Percentiles rank a stretch among this genome's conserved stretches.
phyloP scores from a whole-genome alignment of 2,329 filamentous ascomycete species.

The Seiridium unicorne region DNA sequence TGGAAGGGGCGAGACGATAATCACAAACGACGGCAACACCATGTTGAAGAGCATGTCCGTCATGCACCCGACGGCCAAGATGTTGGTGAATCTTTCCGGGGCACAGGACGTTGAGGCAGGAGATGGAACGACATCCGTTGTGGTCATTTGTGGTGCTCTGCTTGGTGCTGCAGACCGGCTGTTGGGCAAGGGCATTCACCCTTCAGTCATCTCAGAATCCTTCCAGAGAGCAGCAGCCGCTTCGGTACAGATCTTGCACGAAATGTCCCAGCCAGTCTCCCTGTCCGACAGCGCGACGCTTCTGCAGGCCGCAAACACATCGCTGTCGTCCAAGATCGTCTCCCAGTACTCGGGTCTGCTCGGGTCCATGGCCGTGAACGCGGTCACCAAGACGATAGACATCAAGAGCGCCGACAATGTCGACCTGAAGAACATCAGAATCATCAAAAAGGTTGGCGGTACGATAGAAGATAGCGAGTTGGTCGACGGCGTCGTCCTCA shows the following conservation, averaged over 20 bases:
- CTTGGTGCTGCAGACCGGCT: slow-evolving; percentile 91
- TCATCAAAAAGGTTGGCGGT: slow-evolving; percentile 95
- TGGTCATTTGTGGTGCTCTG: slow-evolving; percentile 94
- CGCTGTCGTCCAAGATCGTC: slow-evolving; percentile 97
- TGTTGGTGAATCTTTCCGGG: slow-evolving; percentile 95
- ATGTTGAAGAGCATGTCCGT: slow-evolving; percentile 99
- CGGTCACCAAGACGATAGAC: slow-evolving; percentile 94
- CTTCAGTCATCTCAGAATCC: slow-evolving; percentile 94
- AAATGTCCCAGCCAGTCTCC: slow-evolving; percentile 93
- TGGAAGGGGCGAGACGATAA: slow-evolving; percentile 94
- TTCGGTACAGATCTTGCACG: slow-evolving; percentile 85
- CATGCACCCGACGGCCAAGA: slow-evolving; percentile 98
- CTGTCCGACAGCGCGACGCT: slow-evolving; percentile 85
- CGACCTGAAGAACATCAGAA: slow-evolving; percentile 92
- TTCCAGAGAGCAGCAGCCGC: slow-evolving; percentile 93
- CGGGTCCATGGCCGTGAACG: slow-evolving; percentile 97
- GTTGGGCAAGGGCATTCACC: slow-evolving; percentile 91
- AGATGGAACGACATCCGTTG: slow-evolving; percentile 96
- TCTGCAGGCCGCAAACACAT: slow-evolving; percentile 94
- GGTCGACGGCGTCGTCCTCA: slow-evolving; percentile 89
- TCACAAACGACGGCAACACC: slow-evolving; percentile 99
- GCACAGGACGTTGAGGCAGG: slow-evolving; percentile 98
- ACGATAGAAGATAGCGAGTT: slow-evolving; percentile 99
- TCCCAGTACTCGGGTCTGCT: slow-evolving; percentile 94
- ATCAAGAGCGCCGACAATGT: slow-evolving; percentile 94